Evolutionary conservation across 2,329 filamentous ascomycete genomes (phyloP), one percentile per base, ranked within the genome.

Genomic region (Fusarium anthophilum): DNA sequence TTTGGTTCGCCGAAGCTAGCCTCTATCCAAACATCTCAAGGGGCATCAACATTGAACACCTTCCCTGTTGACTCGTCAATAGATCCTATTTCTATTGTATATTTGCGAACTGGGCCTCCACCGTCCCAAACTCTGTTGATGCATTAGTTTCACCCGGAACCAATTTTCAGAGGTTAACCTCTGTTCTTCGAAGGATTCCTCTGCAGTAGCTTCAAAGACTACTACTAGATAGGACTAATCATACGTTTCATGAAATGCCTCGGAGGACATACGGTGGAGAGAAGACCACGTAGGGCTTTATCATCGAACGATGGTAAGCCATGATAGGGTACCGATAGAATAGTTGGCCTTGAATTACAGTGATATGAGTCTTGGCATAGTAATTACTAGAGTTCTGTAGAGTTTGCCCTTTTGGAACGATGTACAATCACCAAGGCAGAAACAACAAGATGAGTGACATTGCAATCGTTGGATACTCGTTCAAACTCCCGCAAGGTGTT

Each of bases 391-490:
- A 14, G 9, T 20, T 20, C 8, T 17, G 15, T 20, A 51, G 22
- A 35, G 11, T 32, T 24, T 51, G 12, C 1, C 22, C 12, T 6
- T 20, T 20, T n/a, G 10, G 12, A 15, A 51, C 11, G 4, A 17
- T 8, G 20, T 26, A 20, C 48, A 4, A 37, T 51, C n/a, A 18
- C 3, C n/a, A 24, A 51, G 8, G 12, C 12, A 51, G 0, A 8
- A 17, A 20, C 8, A 5, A 12, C 35, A 44, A 47, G 20, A 57
- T 47, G 26, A 54, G 38, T 45, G 63, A 60, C 13, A 77, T 81
- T 24, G 82, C 82, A 13, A 66, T 85, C 12, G 69, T 86, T 14
- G 83, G 83, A 8, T 79, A 80, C 41, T 81, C 82, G 20, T 82
- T 82, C 54, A 83, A 81, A 61, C 78, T 85, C 3, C 83, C 84